Base-by-base conservation (phyloP, 2,329 filamentous ascomycete genomes). In the Neocucurbitaria cava region DNA sequence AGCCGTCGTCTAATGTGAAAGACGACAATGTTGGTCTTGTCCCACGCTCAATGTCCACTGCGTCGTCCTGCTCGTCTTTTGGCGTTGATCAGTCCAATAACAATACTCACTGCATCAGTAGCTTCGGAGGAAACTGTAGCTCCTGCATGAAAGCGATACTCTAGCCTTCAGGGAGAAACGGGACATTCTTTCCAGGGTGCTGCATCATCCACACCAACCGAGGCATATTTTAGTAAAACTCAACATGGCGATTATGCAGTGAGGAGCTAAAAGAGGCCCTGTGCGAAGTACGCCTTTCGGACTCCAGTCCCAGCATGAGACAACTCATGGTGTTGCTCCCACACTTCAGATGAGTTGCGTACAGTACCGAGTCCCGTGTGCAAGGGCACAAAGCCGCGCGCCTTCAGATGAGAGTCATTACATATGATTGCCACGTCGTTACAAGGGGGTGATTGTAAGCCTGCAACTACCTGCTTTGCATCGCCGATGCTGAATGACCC, bases 81-180 rank as follows among this genome's bases (percentile, higher is more conserved):
- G 49, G 54, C 42, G 43, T 35, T 53, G 52, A 44, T 42, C 30
- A 50, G 57, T 53, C 58, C 50, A 55, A 49, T 60, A 49, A 48
- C 59, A 63, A 62, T 62, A 52, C 50, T 54, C 43, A 54, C 45
- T 58, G 58, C 52, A 62, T 56, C 58, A 60, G 61, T 66, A 65
- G 62, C 61, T 58, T 60, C 64, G 61, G 62, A 60, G 46, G 31
- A 58, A 52, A 50, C 54, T 49, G 43, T 58, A 46, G 48, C 40
- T 45, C 20, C 38, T 57, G 60, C 59, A 64, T 64, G 40, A 31
- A 35, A 28, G 24, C 23, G n/a, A 43, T 24, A 46, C 23, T 42
- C 36, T 54, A 24, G 18, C 33, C 36, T 17, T 59, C 46, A 31
- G 52, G 57, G 49, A 48, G 20, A 33, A 36, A 38, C 5, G 28